Percentiles rank a stretch among this genome's conserved stretches.
Conservation (phyloP, 2,329 filamentous ascomycete genomes). For the Aureobasidium zeae region DNA sequence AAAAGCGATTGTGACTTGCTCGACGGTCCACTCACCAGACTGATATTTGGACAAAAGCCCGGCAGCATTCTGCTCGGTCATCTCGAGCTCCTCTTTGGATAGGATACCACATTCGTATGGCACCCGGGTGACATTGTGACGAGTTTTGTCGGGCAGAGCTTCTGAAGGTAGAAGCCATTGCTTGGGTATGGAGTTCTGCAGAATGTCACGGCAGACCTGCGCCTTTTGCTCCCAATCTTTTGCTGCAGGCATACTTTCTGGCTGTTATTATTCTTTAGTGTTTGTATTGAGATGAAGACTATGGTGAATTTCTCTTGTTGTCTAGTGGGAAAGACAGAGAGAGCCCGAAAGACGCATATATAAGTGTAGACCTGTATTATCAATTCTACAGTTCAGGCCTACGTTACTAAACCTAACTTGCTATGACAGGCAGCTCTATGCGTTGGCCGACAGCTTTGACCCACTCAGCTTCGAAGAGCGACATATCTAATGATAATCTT, state of each 20-base stretch:
- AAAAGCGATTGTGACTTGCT: constrained; percentile 44
- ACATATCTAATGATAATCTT: not conserved
- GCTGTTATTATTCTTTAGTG: not conserved
- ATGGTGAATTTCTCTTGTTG: not conserved
- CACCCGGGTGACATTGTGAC: constrained; percentile 48
- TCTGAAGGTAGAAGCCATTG: constrained; percentile 49
- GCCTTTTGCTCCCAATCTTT: constrained; percentile 14
- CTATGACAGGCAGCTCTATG: constrained; percentile 6
- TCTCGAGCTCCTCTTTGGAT: constrained; percentile 41
- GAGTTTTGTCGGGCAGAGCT: constrained; percentile 44
- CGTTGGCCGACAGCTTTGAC: not conserved
- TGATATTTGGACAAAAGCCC: constrained; percentile 35
- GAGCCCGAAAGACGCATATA: too few species aligned
- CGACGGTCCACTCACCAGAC: constrained; percentile 39
- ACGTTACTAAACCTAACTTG: not conserved
- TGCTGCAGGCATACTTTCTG: constrained; percentile 14
- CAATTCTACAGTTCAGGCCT: too few species aligned
- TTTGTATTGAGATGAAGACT: not conserved
- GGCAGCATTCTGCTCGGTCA: constrained; percentile 37
- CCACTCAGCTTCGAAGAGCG: not conserved
- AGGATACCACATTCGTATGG: constrained; percentile 52
- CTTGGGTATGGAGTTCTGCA: constrained; percentile 42
- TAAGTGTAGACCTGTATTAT: not conserved
- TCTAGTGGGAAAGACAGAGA: not conserved
- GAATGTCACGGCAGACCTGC: constrained; percentile 14